Evolutionary conservation across 2,329 filamentous ascomycete genomes (phyloP).

Genomic region (Aciculosporium take): DNA sequence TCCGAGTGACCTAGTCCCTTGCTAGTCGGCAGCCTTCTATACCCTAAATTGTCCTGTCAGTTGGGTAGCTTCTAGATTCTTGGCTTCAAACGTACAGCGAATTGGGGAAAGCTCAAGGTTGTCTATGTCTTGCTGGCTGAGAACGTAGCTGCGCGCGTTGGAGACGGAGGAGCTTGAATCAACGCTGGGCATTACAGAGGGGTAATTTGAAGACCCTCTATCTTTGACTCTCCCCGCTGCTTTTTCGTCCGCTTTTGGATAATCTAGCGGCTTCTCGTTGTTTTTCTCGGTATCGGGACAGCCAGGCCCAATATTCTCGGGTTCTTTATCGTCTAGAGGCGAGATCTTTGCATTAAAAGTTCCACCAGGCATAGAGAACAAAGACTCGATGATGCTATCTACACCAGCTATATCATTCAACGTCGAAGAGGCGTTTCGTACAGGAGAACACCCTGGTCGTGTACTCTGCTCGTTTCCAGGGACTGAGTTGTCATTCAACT

Average conservation of each 20-base stretch:
- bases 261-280: not conserved
- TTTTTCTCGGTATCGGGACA: not conserved
- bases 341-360: not conserved
- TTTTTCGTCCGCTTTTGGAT: not conserved
- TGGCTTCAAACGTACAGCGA: slow-evolving; percentile 14
- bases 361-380: slow-evolving; percentile 1
- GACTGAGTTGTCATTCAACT: slow-evolving; percentile 14
- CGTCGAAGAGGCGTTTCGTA: not conserved
- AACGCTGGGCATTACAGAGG: slow-evolving; percentile 20
- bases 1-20: slow-evolving; percentile 11
- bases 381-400: slow-evolving; percentile 8
- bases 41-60: slow-evolving; percentile 10
- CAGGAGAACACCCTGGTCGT: not conserved
- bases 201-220: slow-evolving; percentile 20
- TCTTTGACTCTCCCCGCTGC: slow-evolving; percentile 8
- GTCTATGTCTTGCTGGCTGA: slow-evolving; percentile 20
- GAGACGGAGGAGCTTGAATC: slow-evolving; percentile 19
- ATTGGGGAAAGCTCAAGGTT: slow-evolving; percentile 22
- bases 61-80: not conserved
- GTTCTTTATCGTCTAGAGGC: not conserved
- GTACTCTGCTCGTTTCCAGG: slow-evolving; percentile 8
- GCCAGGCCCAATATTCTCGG: not conserved
- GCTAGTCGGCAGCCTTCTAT: slow-evolving; percentile 10
- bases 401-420: slow-evolving; percentile 1
- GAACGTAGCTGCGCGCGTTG: slow-evolving; percentile 13